phyloP scores from a whole-genome alignment of 352 stramenopile genomes.

The Globisporangium emineosum region DNA sequence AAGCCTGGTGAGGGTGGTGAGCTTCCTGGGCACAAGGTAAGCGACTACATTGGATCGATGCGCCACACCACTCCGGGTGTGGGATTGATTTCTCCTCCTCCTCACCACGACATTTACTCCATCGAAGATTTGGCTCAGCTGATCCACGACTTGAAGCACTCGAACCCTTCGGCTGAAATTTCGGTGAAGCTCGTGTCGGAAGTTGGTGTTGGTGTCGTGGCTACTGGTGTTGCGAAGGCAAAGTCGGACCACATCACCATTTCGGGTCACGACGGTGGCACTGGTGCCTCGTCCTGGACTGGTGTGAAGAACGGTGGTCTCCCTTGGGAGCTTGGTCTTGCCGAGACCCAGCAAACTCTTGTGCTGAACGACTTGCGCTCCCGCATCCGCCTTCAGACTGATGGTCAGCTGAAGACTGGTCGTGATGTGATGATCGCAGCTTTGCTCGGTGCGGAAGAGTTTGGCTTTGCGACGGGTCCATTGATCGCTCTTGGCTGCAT shows the following conservation, averaged over 20 bases:
- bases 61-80: slow-evolving; percentile 96
- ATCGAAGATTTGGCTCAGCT: slow-evolving; percentile 98
- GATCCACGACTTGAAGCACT: slow-evolving; percentile 98
- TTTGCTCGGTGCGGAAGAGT: slow-evolving; percentile 95
- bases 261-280: slow-evolving; percentile 94
- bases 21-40: slow-evolving; percentile 95
- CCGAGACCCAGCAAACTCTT: slow-evolving; percentile 96
- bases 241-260: slow-evolving; percentile 96
- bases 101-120: slow-evolving; percentile 98
- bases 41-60: slow-evolving; percentile 94
- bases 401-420: slow-evolving; percentile 94
- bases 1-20: slow-evolving; percentile 97
- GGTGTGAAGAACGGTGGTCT: slow-evolving; percentile 93
- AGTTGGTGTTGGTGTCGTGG: slow-evolving; percentile 95
- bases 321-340: slow-evolving; percentile 95
- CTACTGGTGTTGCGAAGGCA: slow-evolving; percentile 87
- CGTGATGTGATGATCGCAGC: slow-evolving; percentile 93
- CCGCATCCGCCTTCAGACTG: slow-evolving; percentile 93
- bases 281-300: slow-evolving; percentile 93
- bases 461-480: slow-evolving; percentile 93
- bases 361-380: slow-evolving; percentile 94
- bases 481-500: slow-evolving; percentile 96
- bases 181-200: slow-evolving; percentile 96
- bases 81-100: slow-evolving; percentile 94
- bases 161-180: slow-evolving; percentile 91